Base-by-base conservation (phyloP, 2,329 filamentous ascomycete species). In the Chaetomium strumarium region DNA sequence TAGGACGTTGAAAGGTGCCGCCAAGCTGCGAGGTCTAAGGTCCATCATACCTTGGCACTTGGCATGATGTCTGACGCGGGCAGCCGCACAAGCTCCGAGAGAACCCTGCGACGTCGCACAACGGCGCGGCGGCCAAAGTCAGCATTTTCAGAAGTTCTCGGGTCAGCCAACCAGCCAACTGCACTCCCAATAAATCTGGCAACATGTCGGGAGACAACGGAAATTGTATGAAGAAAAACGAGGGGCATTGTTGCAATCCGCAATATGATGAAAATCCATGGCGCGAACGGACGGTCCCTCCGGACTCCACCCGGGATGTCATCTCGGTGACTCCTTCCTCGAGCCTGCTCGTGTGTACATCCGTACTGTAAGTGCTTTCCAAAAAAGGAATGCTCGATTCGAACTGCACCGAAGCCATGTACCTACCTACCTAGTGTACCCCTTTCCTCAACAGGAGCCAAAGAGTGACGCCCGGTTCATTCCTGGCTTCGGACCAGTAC, bases 291-390 rank as follows among this genome's bases (percentile, higher is more conserved):
- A 49, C 29, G 34, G 51, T 37, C 40, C 29, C 38, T 43, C 55
- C 51, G 44, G 55, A 17, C 39, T 41, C 52, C 44, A 38, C 46
- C 46, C 44, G 34, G 52, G 52, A 49, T 54, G 52, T 55, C 52
- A 59, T 55, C 53, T 59, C 55, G 57, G 57, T 47, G 52, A 55
- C 57, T 55, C 52, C 52, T 55, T 14, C 40, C 31, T 39, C 31
- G 34, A 49, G 40, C 47, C 17, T 19, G 6, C 14, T 14, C 17
- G 24, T 43, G 50, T 53, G 53, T n/a, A n/a, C n/a, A n/a, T n/a
- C n/a, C n/a, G n/a, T n/a, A n/a, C n/a, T n/a, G n/a, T 54, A 55
- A 56, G 56, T 56, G 54, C 49, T 34, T 46, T 44, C 45, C 46
- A 41, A 37, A 48, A 38, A 34, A 41, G 33, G 48, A 54, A 39